Conservation (phyloP, 495 filamentous ascomycete genomes). For the Penicillium soppii region DNA sequence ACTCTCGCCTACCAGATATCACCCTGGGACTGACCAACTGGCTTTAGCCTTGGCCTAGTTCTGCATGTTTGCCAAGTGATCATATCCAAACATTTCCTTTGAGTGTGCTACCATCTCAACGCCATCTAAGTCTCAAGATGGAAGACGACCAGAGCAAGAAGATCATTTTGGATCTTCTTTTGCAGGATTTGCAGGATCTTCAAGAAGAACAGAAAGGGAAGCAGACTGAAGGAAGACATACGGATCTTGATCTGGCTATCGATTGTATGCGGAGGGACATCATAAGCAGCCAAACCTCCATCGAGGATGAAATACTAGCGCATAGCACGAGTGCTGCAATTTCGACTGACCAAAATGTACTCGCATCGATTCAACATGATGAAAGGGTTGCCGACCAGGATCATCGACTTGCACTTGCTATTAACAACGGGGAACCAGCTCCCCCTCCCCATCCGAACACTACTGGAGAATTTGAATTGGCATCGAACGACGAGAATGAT, state of each 20-base stretch:
- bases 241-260: background rate
- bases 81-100: no score
- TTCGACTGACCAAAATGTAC: conserved; percentile 1
- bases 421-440: background rate
- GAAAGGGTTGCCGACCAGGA: background rate
- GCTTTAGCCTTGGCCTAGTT: no score
- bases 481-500: background rate
- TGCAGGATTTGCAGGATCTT: background rate
- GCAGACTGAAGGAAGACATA: background rate
- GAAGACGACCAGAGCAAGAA: background rate
- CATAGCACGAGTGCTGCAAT: conserved; percentile 4
- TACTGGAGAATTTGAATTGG: background rate
- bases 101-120: no score
- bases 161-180: background rate
- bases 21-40: no score
- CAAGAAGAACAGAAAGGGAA: background rate
- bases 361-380: background rate
- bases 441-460: background rate
- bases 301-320: background rate
- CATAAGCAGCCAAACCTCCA: background rate
- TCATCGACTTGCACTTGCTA: background rate
- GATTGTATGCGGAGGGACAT: background rate
- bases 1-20: no score
- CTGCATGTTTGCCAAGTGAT: no score
- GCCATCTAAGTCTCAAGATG: background rate